Base-by-base conservation (phyloP, 257 asterid species). In the Cynanchum wilfordii region DNA sequence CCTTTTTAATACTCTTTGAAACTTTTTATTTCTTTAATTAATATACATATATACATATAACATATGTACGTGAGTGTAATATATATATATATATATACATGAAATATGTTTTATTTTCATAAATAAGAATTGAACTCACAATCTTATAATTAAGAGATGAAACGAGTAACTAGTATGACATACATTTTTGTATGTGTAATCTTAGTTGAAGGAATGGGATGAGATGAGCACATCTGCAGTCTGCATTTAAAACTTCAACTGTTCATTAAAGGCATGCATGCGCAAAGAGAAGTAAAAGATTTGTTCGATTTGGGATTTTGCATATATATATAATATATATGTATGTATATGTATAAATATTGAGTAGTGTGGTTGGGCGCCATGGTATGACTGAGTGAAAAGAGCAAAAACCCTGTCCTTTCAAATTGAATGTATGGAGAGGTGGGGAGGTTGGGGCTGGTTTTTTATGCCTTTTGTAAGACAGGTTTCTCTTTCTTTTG, bases 401-500 rank as follows among this genome's bases (percentile, higher is more conserved):
- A 55, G 56, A 66, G 38, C 19, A 55, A 8, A 55, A 55, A 70
- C 69, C 57, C 69, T 66, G 82, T 78, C 78, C 78, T 81, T 67
- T 78, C 54, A 76, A 65, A 78, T 78, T 81, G 59, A 67, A 54
- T 55, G 49, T 42, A 42, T 42, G 50, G 66, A 20, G 13, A 1
- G 33, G 12, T 42, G 50, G 66, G 16, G 13, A 1, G 33, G 12
- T 57, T 68, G 45, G 70, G 5, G 66, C 25, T 3, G 70, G 71
- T n/a, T 57, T 49, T 73, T 73, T 73, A 54, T 77, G 68, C 81
- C 73, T 74, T 80, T 77, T 77, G 76, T 73, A 20, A 47, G 73
- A 70, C 77, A 74, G 50, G 75, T 77, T 65, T 65, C 81, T 77
- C 78, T 78, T 69, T 70, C 71, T 36, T 82, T 82, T 79, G 76